Conservation (phyloP, 176 grass and related monocot species). For the Leersia perrieri region DNA sequence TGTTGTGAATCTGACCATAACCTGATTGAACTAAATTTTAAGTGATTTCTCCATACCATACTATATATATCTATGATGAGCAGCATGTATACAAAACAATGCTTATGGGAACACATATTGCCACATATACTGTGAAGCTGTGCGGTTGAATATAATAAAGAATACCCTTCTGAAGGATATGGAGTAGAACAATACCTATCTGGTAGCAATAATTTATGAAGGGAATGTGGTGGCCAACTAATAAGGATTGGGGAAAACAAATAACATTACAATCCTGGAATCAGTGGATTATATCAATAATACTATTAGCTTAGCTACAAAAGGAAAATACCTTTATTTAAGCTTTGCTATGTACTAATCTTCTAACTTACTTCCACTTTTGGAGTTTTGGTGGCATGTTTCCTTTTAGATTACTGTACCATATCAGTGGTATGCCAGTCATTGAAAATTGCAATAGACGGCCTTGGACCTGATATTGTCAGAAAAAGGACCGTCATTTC, state of each 20-base stretch:
- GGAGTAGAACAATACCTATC: background rate
- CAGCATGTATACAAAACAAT: background rate
- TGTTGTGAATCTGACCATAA: background rate
- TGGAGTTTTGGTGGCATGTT: background rate
- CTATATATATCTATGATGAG: background rate
- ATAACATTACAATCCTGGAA: background rate
- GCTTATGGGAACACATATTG: constrained; percentile 3
- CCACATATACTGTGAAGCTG: background rate
- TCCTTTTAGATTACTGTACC: background rate
- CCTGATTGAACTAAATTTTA: background rate
- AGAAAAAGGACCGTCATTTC: background rate
- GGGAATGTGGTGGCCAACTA: background rate
- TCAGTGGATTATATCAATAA: background rate
- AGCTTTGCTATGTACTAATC: background rate
- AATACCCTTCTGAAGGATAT: background rate
- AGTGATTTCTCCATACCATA: background rate
- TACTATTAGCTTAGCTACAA: background rate
- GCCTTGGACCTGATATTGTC: background rate
- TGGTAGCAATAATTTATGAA: background rate
- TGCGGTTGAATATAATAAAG: background rate
- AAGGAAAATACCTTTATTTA: background rate
- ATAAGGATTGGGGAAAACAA: background rate
- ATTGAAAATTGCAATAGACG: background rate
- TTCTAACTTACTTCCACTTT: background rate
- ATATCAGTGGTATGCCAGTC: background rate